Evolutionary conservation across 2,329 filamentous ascomycete genomes (phyloP), one percentile per base, ranked within the genome.

Genomic region (Exophiala dermatitidis): DNA sequence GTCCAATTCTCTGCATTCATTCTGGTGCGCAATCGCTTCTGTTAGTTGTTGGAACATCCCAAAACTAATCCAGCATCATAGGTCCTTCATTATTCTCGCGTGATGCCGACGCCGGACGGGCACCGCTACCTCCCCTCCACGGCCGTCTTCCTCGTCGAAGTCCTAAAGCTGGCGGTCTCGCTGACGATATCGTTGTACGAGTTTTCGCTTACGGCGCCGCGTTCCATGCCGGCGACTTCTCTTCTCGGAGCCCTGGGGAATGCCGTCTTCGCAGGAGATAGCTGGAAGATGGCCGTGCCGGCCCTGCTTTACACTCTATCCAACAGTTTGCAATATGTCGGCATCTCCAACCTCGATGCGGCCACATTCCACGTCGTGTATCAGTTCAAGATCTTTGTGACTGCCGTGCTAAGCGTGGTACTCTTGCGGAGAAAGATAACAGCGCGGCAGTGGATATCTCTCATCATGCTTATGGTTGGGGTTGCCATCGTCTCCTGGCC

Each of bases 71-170:
- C 3, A 31, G 4, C 33, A 53, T 29, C 9, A 32, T 65, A 91
- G 88, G 79, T 96, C 52, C 86, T 95, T 78, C 91, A 96, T 73
- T 95, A 97, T 71, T 95, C 90, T 31, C 83, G 90, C 60, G 83
- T 94, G 56, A 96, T 96, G 90, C 86, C 90, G n/a, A 78, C 84
- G 6, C 77, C 80, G 6, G 83, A 85, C 67, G 88, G 89, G 61
- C 88, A 90, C 66, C 85, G 90, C 67, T 97, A 96, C 71, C 88
- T 93, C 63, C 85, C 91, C 37, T 96, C 90, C 40, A 97, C 93
- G 6, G 90, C 91, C 41, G 88, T 98, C 50, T 88, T 97, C 68
- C 77, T 97, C 59, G 93, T 90, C 69, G 93, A 98, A 72, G 79
- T 95, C 44, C 80, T 96, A 64, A 97, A 97, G 71, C 79, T 97